Percentiles rank a stretch among this genome's conserved stretches.
Conservation (phyloP, 495 filamentous ascomycete genomes). For the Hypoxylon crocopeplum region DNA sequence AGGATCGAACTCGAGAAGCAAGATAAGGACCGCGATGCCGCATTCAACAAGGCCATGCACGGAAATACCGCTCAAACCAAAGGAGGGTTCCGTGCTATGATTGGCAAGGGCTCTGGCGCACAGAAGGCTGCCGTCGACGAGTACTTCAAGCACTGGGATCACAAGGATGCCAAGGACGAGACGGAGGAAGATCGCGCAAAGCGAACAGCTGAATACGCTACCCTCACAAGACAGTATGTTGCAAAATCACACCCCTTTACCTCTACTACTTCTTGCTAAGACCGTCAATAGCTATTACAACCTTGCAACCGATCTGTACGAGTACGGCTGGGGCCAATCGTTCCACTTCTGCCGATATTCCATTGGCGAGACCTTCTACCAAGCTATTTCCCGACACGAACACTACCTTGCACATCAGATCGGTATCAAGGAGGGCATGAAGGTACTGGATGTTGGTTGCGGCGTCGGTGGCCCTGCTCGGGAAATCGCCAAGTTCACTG, state of each 20-base stretch:
- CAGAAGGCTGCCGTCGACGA: slow-evolving; percentile 92
- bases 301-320: slow-evolving; percentile 95
- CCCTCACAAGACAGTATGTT: slow-evolving; percentile 88
- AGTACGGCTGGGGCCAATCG: slow-evolving; percentile 92
- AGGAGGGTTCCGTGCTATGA: slow-evolving; percentile 82
- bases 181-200: slow-evolving; percentile 82
- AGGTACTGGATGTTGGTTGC: slow-evolving; percentile 94
- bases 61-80: slow-evolving; percentile 76
- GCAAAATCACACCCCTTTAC: neutral
- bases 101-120: slow-evolving; percentile 80
- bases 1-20: slow-evolving; percentile 75
- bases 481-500: slow-evolving; percentile 96
- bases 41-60: slow-evolving; percentile 91
- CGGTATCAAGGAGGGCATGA: slow-evolving; percentile 84
- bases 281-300: slow-evolving; percentile 84
- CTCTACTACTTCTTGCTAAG: slow-evolving; percentile 4
- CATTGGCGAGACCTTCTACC: slow-evolving; percentile 83
- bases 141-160: slow-evolving; percentile 99
- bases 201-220: slow-evolving; percentile 90
- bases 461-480: slow-evolving; percentile 97
- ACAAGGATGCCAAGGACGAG: slow-evolving; percentile 83
- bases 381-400: slow-evolving; percentile 96
- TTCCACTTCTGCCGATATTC: slow-evolving; percentile 99
- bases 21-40: slow-evolving; percentile 88
- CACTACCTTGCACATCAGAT: slow-evolving; percentile 96